These are phyloP conservation scores for Agroathelia rolfsii DNA, from an alignment of 1,284 basidiomycete genomes.

Conservation along the genomic window DNA sequence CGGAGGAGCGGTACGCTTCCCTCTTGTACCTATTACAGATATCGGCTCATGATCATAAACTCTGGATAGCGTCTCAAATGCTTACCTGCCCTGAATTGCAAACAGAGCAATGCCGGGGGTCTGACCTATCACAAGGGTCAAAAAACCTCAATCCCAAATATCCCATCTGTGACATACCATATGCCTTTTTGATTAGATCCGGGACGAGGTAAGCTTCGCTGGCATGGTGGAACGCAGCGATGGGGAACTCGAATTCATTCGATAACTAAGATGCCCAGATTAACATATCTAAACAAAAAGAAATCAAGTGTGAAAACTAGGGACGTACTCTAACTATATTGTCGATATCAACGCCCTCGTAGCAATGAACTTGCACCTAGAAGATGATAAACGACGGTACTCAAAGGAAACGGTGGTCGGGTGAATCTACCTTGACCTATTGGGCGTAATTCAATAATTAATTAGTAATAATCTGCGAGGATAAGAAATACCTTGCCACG, in stretches of 20 bases:
- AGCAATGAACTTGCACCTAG: constrained; percentile 73
- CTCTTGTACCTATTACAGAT: constrained; percentile 62
- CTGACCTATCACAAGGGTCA: constrained; percentile 26
- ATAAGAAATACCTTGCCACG: constrained; percentile 52
- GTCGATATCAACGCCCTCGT: constrained; percentile 74
- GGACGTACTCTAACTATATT: constrained; percentile 56
- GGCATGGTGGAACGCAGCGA: constrained; percentile 76
- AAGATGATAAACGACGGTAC: not conserved
- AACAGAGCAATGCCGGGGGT: constrained; percentile 70
- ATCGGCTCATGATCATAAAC: constrained; percentile 11
- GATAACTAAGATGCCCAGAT: constrained; percentile 39
- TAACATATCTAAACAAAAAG: constrained; percentile 3
- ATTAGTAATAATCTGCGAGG: not conserved
- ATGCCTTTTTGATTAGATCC: constrained; percentile 62
- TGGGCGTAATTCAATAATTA: not conserved
- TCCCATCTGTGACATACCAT: constrained; percentile 30
- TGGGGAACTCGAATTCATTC: constrained; percentile 71
- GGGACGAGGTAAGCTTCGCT: constrained; percentile 75
- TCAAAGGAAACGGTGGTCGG: too few species aligned
- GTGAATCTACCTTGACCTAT: too few species aligned
- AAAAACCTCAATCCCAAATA: constrained; percentile 1
- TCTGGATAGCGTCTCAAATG: not conserved
- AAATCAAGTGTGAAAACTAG: not conserved
- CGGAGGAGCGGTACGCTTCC: constrained; percentile 77
- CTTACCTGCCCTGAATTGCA: constrained; percentile 44